phyloP scores from a whole-genome alignment of 83 land plant species.

The Thuja plicata region DNA sequence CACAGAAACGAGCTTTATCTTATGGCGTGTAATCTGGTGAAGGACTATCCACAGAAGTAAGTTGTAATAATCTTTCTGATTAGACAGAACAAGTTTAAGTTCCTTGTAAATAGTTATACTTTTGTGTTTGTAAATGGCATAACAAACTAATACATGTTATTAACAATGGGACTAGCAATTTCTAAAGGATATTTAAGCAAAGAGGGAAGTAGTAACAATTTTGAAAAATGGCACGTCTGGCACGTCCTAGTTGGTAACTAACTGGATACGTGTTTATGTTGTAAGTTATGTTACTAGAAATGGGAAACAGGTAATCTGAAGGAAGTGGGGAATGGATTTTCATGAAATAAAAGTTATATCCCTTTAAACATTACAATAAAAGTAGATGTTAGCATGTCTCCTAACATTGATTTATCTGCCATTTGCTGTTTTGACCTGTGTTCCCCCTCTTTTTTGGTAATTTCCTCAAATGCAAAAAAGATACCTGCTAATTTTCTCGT shows the following conservation, averaged over 20 bases:
- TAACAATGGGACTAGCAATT: neutral
- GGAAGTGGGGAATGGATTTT: neutral
- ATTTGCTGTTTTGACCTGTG: neutral
- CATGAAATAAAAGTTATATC: no score
- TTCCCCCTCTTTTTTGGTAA: no score
- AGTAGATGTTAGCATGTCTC: no score
- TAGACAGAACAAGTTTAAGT: neutral
- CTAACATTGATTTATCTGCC: no score
- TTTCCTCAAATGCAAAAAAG: no score
- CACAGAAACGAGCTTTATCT: constrained; percentile 93
- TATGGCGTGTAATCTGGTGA: constrained; percentile 89
- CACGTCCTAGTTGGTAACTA: neutral
- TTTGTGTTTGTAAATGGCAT: neutral
- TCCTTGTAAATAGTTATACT: neutral
- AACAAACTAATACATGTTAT: neutral
- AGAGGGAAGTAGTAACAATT: neutral
- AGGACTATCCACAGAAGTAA: constrained; percentile 96
- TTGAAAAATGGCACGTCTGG: neutral
- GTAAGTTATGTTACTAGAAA: neutral
- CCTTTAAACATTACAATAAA: no score
- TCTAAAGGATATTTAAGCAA: neutral
- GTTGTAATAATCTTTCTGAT: constrained; percentile 13
- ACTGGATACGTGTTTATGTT: neutral
- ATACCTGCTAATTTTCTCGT: no score
- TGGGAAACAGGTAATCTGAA: neutral